These are phyloP conservation scores for Boletellus emodensis DNA, from an alignment of 768 basidiomycete genomes.

Conservation along the genomic window DNA sequence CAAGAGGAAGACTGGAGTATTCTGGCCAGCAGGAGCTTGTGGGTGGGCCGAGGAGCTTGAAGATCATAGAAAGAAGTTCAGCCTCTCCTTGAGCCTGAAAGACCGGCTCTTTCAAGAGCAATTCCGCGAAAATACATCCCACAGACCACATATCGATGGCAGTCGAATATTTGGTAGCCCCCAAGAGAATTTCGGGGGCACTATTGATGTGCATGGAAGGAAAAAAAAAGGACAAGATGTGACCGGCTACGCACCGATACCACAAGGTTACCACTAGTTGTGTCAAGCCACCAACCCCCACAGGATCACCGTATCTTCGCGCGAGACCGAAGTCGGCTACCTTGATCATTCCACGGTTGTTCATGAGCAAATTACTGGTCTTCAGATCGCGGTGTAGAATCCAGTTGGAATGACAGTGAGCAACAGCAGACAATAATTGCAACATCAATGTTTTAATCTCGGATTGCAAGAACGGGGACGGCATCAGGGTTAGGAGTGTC, in stretches of 20 bases:
- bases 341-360: conserved; percentile 97
- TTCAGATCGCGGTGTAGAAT: conserved; percentile 97
- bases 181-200: conserved; percentile 92
- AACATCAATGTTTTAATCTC: conserved; percentile 97
- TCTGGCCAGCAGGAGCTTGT: conserved; percentile 85
- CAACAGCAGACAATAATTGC: conserved; percentile 89
- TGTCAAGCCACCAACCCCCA: conserved; percentile 95
- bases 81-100: conserved; percentile 96
- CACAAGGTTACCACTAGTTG: conserved; percentile 97
- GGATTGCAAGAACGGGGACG: conserved; percentile 92
- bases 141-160: conserved; percentile 99
- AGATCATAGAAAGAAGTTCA: conserved; percentile 90
- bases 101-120: conserved; percentile 92
- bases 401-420: conserved; percentile 94
- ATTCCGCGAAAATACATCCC: conserved; percentile 96
- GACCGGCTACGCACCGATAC: conserved; percentile 72
- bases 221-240: conserved; percentile 9
- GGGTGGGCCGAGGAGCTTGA: conserved; percentile 93
- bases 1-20: conserved; percentile 71
- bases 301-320: conserved; percentile 91
- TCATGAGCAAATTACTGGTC: conserved; percentile 97
- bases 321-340: conserved; percentile 98
- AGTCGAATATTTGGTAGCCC: conserved; percentile 90
- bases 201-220: conserved; percentile 37
- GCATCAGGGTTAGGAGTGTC: conserved; percentile 91